Evolutionary conservation across 2,329 filamentous ascomycete species (phyloP), one percentile per base, ranked within the genome.

Genomic region (Aspergillus calidoustus): DNA sequence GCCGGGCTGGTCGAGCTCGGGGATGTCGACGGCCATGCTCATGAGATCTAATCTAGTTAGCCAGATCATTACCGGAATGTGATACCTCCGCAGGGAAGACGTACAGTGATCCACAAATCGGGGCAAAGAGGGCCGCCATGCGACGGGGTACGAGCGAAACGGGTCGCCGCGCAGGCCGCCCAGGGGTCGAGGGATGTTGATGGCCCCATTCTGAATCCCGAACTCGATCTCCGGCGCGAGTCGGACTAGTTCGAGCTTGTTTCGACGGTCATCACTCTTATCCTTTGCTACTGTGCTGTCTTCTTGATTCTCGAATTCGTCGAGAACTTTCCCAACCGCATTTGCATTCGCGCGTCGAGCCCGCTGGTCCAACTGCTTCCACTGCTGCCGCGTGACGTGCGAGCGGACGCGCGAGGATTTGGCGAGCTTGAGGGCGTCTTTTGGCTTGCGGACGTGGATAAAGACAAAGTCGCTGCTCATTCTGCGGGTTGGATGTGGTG

Each of bases 21-120:
- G 79, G 13, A 80, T 76, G 49, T 80, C 76, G 38, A 79, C 72
- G 4, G 78, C 77, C 67, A 82, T 77, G 62, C 72, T 68, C 23
- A 71, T 54, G 15, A 78, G 64, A 59, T 79, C 76, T 78, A 7
- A 41, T 25, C 44, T n/a, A 28, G 43, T 38, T 38, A 61, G 47
- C 7, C 2, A 23, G 9, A 25, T 2, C 19, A 19, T 19, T 49
- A 1, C 23, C 13, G 9, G 15, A 15, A 23, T 22, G 15, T 23
- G 3, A 15, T 38, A 28, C 22, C n/a, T 34, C 15, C 2, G 11
- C 34, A 41, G 3, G 30, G 43, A n/a, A 19, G 15, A 70, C 73
- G 61, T 67, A 76, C 75, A 77, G 55, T 76, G 71, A 63, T 76
- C 73, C 15, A 75, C 68, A 4, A 76, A 62, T 11, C 55, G 57